Evolutionary conservation across 352 stramenopile genomes (phyloP).

Genomic region (Thalassiosira livingstoniorum): DNA sequence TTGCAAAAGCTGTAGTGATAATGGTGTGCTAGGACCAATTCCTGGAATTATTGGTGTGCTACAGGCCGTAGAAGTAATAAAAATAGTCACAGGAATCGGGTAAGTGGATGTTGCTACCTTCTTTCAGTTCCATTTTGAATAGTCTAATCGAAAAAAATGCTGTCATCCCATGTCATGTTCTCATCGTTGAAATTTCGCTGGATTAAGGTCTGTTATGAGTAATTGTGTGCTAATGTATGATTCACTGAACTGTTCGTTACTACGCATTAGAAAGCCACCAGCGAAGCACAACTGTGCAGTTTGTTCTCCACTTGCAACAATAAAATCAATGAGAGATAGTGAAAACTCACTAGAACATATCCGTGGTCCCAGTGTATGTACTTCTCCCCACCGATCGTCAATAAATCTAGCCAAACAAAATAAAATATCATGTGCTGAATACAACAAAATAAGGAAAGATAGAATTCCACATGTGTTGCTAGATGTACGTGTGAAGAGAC

Average conservation of each 20-base stretch:
- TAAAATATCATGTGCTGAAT: conserved; percentile 72
- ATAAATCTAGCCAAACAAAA: conserved; percentile 39
- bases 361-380: conserved; percentile 43
- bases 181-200: no score
- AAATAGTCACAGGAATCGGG: conserved; percentile 87
- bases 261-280: conserved; percentile 80
- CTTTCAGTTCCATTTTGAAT: background rate
- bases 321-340: conserved; percentile 83
- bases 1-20: conserved; percentile 91
- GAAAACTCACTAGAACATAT: conserved; percentile 53
- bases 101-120: background rate
- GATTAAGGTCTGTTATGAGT: conserved; percentile 72
- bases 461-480: conserved; percentile 76
- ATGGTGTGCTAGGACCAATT: conserved; percentile 95
- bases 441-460: conserved; percentile 57
- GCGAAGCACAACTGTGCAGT: conserved; percentile 76
- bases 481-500: conserved; percentile 82
- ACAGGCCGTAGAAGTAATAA: conserved; percentile 93
- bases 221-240: conserved; percentile 85
- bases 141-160: background rate
- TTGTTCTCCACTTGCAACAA: conserved; percentile 77
- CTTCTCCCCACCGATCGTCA: background rate
- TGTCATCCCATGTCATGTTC: no score
- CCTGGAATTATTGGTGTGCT: conserved; percentile 93
- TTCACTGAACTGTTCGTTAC: conserved; percentile 77